These are phyloP conservation scores for Puccinia sorghi DNA, from an alignment of 1,284 basidiomycete genomes.

Conservation along the genomic window DNA sequence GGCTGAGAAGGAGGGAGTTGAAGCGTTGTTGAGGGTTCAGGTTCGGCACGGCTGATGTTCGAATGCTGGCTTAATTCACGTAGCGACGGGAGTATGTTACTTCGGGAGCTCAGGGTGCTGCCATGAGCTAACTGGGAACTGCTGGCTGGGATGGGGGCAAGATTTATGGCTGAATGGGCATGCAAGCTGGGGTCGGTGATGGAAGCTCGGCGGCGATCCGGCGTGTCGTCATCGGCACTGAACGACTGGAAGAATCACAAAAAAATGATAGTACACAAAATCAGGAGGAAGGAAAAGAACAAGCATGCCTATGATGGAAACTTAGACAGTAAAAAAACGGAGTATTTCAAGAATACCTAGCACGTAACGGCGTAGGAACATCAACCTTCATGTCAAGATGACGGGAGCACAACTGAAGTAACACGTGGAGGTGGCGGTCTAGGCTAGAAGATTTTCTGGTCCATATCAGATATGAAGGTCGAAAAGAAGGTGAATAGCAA, in stretches of 20 bases:
- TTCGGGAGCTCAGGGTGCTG: not conserved
- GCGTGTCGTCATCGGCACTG: not conserved
- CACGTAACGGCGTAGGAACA: too few relatives aligned
- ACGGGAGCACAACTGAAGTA: too few relatives aligned
- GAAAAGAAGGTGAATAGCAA: not conserved
- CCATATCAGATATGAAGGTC: not conserved
- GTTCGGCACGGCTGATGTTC: not conserved
- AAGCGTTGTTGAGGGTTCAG: not conserved
- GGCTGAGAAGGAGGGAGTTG: not conserved
- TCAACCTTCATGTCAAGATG: too few relatives aligned
- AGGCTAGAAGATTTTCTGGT: not conserved
- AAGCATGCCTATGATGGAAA: not conserved
- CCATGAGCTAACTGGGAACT: slow-evolving; percentile 14
- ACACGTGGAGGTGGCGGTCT: not conserved
- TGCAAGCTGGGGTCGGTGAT: slow-evolving; percentile 35
- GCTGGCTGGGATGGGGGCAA: not conserved
- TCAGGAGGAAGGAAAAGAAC: not conserved
- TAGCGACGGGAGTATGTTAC: not conserved
- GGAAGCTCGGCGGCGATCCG: slow-evolving; percentile 22
- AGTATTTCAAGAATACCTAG: too few relatives aligned
- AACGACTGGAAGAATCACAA: not conserved
- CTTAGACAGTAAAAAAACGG: not conserved
- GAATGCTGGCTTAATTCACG: slow-evolving; percentile 10
- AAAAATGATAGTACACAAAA: not conserved
- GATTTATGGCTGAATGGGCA: slow-evolving; percentile 6